A percentile compares a stretch with the other conserved stretches of the same genome.
phyloP scores from a whole-genome alignment of 2,329 filamentous ascomycete genomes.

The Ophiostoma australiae region DNA sequence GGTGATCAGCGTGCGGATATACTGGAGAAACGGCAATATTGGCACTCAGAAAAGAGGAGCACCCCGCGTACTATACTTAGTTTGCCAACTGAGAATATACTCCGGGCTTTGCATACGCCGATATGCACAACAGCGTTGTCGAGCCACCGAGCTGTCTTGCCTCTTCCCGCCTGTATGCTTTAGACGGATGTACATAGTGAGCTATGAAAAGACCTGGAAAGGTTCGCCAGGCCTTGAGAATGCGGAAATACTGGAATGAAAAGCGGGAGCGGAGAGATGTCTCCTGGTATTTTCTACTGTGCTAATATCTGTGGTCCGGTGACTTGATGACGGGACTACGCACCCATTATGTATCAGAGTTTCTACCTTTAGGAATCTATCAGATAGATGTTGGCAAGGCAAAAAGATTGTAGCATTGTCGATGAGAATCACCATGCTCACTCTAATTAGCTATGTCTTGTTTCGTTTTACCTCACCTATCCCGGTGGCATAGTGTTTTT shows the following conservation, averaged over 20 bases:
- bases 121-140: background rate
- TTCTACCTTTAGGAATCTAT: too few species aligned
- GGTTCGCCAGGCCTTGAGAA: background rate
- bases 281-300: background rate
- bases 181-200: background rate
- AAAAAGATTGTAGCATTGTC: background rate
- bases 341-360: background rate
- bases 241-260: constrained; percentile 7
- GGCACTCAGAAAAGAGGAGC: background rate
- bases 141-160: constrained; percentile 2
- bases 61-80: background rate
- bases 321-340: background rate
- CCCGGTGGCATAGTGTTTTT: background rate
- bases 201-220: background rate
- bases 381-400: background rate
- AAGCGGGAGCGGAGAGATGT: constrained; percentile 1
- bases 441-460: background rate
- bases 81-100: background rate
- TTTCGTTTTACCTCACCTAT: background rate
- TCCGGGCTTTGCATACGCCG: background rate
- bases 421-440: background rate
- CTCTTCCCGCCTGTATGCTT: background rate
- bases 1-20: background rate
- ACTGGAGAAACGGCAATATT: background rate
- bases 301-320: background rate